These are phyloP conservation scores for Hygrophoropsis aurantiaca DNA, from an alignment of 768 basidiomycete species.

Conservation along the genomic window DNA sequence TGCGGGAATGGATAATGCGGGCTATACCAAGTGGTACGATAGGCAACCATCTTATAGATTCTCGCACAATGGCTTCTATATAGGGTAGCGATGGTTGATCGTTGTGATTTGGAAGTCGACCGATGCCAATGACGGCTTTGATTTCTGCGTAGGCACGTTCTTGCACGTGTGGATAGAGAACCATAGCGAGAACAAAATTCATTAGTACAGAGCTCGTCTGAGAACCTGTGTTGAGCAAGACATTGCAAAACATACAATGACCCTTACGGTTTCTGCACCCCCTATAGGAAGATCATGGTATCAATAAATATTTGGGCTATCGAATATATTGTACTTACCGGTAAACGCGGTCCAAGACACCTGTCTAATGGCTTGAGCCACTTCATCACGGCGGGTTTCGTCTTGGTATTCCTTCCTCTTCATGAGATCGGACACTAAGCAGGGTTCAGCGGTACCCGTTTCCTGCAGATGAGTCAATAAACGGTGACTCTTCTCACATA, in stretches of 20 bases:
- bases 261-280: constrained; percentile 24
- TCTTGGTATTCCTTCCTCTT: not conserved
- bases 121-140: constrained; percentile 13
- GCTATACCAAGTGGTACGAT: constrained; percentile 3
- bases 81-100: constrained; percentile 13
- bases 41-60: constrained; percentile 8
- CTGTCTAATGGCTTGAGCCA: constrained; percentile 20
- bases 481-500: too few species aligned
- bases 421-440: not conserved
- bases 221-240: not conserved
- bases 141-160: constrained; percentile 15
- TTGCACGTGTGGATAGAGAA: constrained; percentile 14
- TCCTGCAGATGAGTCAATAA: not conserved
- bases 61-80: constrained; percentile 12
- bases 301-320: constrained; percentile 2
- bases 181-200: constrained; percentile 17
- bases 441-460: not conserved
- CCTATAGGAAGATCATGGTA: constrained; percentile 4
- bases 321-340: constrained; percentile 7
- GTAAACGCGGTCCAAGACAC: constrained; percentile 17
- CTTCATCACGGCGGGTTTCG: not conserved
- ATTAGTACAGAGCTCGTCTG: constrained; percentile 4
- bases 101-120: constrained; percentile 8
- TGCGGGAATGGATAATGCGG: constrained; percentile 9
- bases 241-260: not conserved